These are phyloP conservation scores for Gyrodon lividus DNA, from an alignment of 768 basidiomycete species.

Conservation along the genomic window DNA sequence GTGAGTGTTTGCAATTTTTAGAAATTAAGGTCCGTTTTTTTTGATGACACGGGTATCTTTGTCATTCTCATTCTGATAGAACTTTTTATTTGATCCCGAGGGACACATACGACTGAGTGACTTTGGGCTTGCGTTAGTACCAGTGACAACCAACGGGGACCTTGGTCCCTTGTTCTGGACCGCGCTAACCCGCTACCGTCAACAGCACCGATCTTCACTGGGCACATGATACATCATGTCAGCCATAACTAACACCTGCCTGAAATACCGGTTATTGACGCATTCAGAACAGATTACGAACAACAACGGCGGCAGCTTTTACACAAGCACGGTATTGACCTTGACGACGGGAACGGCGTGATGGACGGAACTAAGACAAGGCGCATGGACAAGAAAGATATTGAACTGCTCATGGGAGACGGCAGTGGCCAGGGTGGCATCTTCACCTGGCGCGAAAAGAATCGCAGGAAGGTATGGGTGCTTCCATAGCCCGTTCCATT, in stretches of 20 bases:
- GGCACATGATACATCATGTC: conserved; percentile 95
- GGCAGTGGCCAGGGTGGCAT: conserved; percentile 79
- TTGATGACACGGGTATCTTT: conserved; percentile 24
- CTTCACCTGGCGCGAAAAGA: conserved; percentile 95
- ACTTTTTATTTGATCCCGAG: conserved; percentile 91
- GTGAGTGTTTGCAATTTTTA: conserved; percentile 43
- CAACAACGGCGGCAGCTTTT: conserved; percentile 87
- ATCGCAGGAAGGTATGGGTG: conserved; percentile 74
- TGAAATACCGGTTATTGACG: conserved; percentile 13
- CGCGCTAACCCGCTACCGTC: conserved; percentile 20
- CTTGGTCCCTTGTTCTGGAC: conserved; percentile 13
- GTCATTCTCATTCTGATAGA: conserved; percentile 47
- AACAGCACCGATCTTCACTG: conserved; percentile 88
- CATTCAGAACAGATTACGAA: conserved; percentile 71
- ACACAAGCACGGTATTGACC: conserved; percentile 92
- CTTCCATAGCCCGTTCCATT: conserved; percentile 31
- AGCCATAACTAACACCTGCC: conserved; percentile 13
- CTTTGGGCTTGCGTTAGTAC: conserved; percentile 89
- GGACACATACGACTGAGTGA: conserved; percentile 95
- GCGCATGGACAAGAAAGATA: conserved; percentile 76
- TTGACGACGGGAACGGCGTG: conserved; percentile 71
- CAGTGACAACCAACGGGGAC: conserved; percentile 25
- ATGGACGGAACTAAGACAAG: conserved; percentile 72
- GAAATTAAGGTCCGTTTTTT: conserved; percentile 29
- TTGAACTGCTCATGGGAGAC: conserved; percentile 82